A percentile compares a stretch with the other conserved stretches of the same genome.
phyloP scores from a whole-genome alignment of 495 filamentous ascomycete genomes.

The Penicillium cinerascens region DNA sequence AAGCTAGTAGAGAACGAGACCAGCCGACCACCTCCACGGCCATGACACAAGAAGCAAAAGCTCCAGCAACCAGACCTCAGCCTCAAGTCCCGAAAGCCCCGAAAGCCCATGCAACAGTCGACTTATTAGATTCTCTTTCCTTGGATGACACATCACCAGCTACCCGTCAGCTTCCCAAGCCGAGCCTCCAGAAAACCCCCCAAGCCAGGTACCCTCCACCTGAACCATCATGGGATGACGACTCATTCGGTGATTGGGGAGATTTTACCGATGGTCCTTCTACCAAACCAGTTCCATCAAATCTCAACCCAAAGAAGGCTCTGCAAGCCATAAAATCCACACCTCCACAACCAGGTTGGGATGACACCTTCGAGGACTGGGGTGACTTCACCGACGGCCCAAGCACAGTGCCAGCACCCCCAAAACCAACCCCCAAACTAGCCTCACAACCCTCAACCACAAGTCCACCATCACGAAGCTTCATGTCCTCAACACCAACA shows the following conservation, averaged over 20 bases:
- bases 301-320: slow-evolving; percentile 1
- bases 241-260: slow-evolving; percentile 31
- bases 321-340: slow-evolving; percentile 3
- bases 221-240: slow-evolving; percentile 19
- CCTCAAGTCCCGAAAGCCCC: background rate
- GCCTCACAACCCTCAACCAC: background rate
- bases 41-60: background rate
- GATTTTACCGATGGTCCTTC: slow-evolving; percentile 35
- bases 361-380: slow-evolving; percentile 45
- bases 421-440: slow-evolving; percentile 4
- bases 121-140: slow-evolving; percentile 27
- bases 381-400: slow-evolving; percentile 40
- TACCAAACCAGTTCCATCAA: slow-evolving; percentile 4
- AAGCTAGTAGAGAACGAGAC: slow-evolving; percentile 52
- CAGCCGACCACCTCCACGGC: slow-evolving; percentile 25
- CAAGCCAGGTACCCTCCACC: background rate
- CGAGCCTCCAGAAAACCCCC: background rate
- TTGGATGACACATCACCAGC: slow-evolving; percentile 16
- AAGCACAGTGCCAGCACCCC: slow-evolving; percentile 9
- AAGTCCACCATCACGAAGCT: slow-evolving; percentile 12
- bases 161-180: background rate
- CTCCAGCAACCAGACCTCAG: background rate
- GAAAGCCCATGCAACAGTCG: slow-evolving; percentile 4
- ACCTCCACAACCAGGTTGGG: slow-evolving; percentile 47
- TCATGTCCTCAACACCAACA: slow-evolving; percentile 4